Evolutionary conservation across 805 yeast species (phyloP), one percentile per base, ranked within the genome.

Genomic region (Tetrapisispora nanseiensis): DNA sequence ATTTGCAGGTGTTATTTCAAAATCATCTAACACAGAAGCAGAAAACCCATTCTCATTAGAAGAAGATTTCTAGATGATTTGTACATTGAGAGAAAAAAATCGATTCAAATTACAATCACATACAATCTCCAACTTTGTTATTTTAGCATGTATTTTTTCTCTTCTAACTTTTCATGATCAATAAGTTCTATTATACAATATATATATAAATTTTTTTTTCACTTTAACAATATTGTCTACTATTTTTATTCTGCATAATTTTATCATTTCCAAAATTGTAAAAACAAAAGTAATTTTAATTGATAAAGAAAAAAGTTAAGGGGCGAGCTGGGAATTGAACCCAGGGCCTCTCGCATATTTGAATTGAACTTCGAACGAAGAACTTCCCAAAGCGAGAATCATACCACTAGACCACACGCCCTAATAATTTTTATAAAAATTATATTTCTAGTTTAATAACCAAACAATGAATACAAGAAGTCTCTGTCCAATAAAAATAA

Each of bases 1-100:
- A 72, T 92, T 90, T 73, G 97, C 98, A 45, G 97, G 98, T 73
- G 98, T 90, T 59, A 90, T 90, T 92, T 90, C 95, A 52, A 73
- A 74, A 52, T 65, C 78, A 42, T 66, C 68, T 52, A 75, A 78
- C 54, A 62, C 71, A 47, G 69, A 67, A 47, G 52, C 63, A 37
- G 70, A 67, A 49, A 73, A 71, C 62, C 75, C 77, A 36, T 89
- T 90, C 69, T 70, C 82, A 38, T 82, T 92, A 56, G 95, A 89
- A 66, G 98, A 90, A 68, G 97, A 92, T 59, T 90, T 90, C 68
- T 90, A 80, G 71, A n/a, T 24, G 28, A 21, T 15, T 22, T n/a
- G 32, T 6, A 29, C 32, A 29, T 10, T 10, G 32, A 29, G 19
- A 29, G 19, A 29, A n/a, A 10, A 11, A 28, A 28, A 28, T 28